Evolutionary conservation across 148 eudicot species (phyloP).

Genomic region (Drosera capensis): DNA sequence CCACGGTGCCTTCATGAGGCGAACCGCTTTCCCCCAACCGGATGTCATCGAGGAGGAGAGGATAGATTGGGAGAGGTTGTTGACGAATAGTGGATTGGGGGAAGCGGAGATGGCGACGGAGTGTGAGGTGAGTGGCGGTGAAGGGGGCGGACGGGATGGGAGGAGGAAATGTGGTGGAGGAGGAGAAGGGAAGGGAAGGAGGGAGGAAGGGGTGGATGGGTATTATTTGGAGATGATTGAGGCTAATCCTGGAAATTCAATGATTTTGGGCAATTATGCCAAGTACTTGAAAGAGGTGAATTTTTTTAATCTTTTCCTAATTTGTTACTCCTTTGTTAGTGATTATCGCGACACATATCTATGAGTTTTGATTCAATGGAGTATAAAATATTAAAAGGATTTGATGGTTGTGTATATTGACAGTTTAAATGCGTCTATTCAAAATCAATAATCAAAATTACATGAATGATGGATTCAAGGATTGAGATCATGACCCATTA

Average conservation of each 20-base stretch:
- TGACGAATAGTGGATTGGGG: conserved; percentile 16
- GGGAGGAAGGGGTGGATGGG: conserved; percentile 17
- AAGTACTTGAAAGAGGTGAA: conserved; percentile 45
- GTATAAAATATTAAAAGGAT: no score
- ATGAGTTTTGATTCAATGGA: no score
- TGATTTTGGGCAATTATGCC: conserved; percentile 41
- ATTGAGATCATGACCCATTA: no score
- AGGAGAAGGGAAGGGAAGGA: conserved; percentile 9
- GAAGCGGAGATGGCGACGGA: conserved; percentile 9
- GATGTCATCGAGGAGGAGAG: conserved; percentile 7
- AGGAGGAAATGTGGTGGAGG: conserved; percentile 8
- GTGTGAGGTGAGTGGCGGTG: conserved; percentile 9
- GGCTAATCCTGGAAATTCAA: conserved; percentile 51
- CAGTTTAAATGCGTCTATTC: no score
- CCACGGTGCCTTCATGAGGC: conserved; percentile 5
- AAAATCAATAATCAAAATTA: no score
- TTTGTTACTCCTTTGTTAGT: not conserved
- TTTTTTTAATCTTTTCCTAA: not conserved
- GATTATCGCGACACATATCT: no score
- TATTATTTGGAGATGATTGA: conserved; percentile 44
- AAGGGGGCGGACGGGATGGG: conserved; percentile 12
- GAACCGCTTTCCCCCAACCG: not conserved
- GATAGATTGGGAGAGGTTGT: conserved; percentile 1
- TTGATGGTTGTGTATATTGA: no score
- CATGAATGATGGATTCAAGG: no score